Evolutionary conservation across 495 filamentous ascomycete genomes (phyloP).

Genomic region (Penicillium parvum): DNA sequence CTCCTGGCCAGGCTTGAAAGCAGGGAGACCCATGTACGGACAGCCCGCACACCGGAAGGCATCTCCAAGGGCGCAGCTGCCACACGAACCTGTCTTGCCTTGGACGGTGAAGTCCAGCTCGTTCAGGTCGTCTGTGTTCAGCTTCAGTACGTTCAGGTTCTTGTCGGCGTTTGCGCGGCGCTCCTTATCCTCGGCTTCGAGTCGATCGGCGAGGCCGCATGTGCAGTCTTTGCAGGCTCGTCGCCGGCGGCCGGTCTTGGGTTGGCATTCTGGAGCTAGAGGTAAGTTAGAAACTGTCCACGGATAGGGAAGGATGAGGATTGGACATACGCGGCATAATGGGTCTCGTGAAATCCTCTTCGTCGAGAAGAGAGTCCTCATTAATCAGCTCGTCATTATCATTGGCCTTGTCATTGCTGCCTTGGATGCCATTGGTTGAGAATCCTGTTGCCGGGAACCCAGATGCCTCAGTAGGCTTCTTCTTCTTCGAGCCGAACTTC

Average conservation of each 20-base stretch:
- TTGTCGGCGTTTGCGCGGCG: conserved; percentile 60
- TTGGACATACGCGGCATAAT: conserved; percentile 67
- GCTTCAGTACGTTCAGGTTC: conserved; percentile 59
- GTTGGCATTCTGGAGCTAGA: conserved; percentile 75
- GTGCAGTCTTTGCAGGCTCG: conserved; percentile 98
- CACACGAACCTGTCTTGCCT: conserved; percentile 87
- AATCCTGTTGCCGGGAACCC: conserved; percentile 40
- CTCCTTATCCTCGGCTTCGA: conserved; percentile 76
- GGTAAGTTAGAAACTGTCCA: conserved; percentile 7
- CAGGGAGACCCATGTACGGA: conserved; percentile 87
- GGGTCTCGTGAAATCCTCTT: conserved; percentile 70
- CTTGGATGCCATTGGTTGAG: conserved; percentile 32
- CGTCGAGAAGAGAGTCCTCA: conserved; percentile 79
- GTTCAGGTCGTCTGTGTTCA: conserved; percentile 70
- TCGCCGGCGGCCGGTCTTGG: conserved; percentile 84
- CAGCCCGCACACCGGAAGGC: conserved; percentile 61
- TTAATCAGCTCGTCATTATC: conserved; percentile 82
- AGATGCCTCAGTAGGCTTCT: conserved; percentile 42
- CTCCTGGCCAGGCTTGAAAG: conserved; percentile 96
- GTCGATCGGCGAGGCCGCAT: conserved; percentile 74
- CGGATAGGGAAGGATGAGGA: not conserved
- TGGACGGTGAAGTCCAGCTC: conserved; percentile 92
- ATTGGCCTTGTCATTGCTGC: conserved; percentile 40
- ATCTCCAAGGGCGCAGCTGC: conserved; percentile 89
- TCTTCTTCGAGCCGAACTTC: conserved; percentile 60